Evolutionary conservation across 1,284 basidiomycete species (phyloP).

Genomic region (Irpex rosettiformis): DNA sequence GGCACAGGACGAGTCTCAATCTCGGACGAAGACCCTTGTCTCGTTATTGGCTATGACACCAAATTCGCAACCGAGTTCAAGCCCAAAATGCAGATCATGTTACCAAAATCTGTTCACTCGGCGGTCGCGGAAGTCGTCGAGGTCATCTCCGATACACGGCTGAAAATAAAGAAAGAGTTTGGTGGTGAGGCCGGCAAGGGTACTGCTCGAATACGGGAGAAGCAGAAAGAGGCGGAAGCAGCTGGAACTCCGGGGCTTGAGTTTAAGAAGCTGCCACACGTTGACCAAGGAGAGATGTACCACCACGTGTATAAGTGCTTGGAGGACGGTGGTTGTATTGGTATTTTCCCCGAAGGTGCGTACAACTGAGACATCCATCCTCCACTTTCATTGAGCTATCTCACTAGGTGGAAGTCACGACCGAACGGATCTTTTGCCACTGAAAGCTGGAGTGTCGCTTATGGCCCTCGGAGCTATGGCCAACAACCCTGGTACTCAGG

Average conservation of each 20-base stretch:
- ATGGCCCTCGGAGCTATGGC: constrained; percentile 99
- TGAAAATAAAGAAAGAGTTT: constrained; percentile 88
- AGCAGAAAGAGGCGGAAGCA: constrained; percentile 51
- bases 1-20: constrained; percentile 77
- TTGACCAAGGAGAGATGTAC: constrained; percentile 96
- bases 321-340: constrained; percentile 86
- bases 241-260: constrained; percentile 59
- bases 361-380: constrained; percentile 3
- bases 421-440: constrained; percentile 88
- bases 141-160: constrained; percentile 85
- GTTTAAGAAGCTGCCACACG: constrained; percentile 79
- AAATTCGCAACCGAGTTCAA: constrained; percentile 76
- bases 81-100: constrained; percentile 84
- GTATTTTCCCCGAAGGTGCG: constrained; percentile 94
- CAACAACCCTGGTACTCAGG: constrained; percentile 79
- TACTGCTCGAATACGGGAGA: constrained; percentile 67
- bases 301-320: constrained; percentile 89
- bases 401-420: constrained; percentile 89
- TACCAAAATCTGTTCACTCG: constrained; percentile 82
- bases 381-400: background rate
- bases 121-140: constrained; percentile 84
- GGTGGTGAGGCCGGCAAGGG: constrained; percentile 79
- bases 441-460: constrained; percentile 94
- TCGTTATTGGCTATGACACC: constrained; percentile 80
- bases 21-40: constrained; percentile 72